Evolutionary conservation across 2,329 filamentous ascomycete species (phyloP), one percentile per base, ranked within the genome.

Genomic region (Zelopaecilomyces penicillatus): DNA sequence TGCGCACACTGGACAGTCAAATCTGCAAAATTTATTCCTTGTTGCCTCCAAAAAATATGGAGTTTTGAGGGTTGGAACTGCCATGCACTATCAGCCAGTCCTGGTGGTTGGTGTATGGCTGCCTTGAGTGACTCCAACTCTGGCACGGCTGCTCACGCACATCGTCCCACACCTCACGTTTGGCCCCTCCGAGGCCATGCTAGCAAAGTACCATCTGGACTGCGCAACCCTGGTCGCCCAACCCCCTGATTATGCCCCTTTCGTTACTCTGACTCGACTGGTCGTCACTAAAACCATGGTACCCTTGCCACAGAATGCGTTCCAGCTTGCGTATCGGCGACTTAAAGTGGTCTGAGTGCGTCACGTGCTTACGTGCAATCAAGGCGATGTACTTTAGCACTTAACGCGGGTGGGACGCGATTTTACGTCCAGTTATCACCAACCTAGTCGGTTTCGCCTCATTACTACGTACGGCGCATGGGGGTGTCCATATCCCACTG

Each of bases 81-180:
- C 26, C 37, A 36, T 50, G 50, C 50, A 41, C 37, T 54, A 54
- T 43, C 50, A 40, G 29, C 28, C 45, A 47, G 30, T 52, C 50
- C 47, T 48, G 48, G 37, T 48, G 37, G 37, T 32, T 26, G 40
- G 49, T 39, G 50, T n/a, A 40, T 43, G 41, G 37, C 32, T 47
- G 45, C 51, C 47, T 48, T 39, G 37, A 35, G 35, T 30, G 27
- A 19, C 45, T 37, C 34, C 44, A 44, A 35, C 42, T 39, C 46
- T 30, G 11, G 39, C 42, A 48, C 39, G 46, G 34, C 36, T 37
- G 34, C 19, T 38, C 45, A 46, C 9, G 12, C 37, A 38, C 39
- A 39, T 30, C 37, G 45, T 47, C 29, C 45, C 45, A 44, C 45
- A 42, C 34, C 30, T 12, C 30, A 32, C 42, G 19, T 19, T 19